Base-by-base conservation (phyloP, 139 green algal genomes). In the Coelastrella sp. region DNA sequence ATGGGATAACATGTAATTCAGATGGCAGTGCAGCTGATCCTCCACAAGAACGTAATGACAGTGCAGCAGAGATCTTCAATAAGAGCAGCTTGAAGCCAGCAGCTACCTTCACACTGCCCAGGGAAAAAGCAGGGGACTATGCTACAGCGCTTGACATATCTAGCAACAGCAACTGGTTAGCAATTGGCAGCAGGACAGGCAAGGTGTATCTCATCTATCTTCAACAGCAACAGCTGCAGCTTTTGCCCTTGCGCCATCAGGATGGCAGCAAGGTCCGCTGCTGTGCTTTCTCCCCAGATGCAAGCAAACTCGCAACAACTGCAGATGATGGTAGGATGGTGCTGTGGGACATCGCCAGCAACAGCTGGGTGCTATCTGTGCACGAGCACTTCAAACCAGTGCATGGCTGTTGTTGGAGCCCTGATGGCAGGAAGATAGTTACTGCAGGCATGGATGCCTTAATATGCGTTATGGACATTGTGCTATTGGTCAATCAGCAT, bases 181-280 rank as follows among this genome's bases (percentile, higher is more conserved):
- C 67, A 21, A 67, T 64, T 19, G 80, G 80, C 80, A 69, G 45
- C 67, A 37, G 50, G 11, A 34, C 64, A 40, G 80, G 80, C 48
- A 76, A 59, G 25, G 80, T 86, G 50, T 38, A 38, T 34, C 17
- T 72, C 19, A 15, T 50, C 13, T 15, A 2, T 7, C 45, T n/a
- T 7, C n/a, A 45, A 11, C 40, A 27, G 5, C n/a, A 51, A 3
- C 43, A 66, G 66, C 67, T 79, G 34, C 35, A 37, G 66, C 48
- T 73, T 50, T 67, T 86, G 67, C 80, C 80, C 9, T 21, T 30
- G 34, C 50, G 67, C n/a, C 80, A 86, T 32, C 32, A 32, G 7
- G 80, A 86, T 11, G 51, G 67, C 80, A 63, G 50, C 67, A 86
- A 86, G 25, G 80, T 86, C 21, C 67, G 68, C 67, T 67, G 48